Conservation (phyloP, 352 stramenopile species). For the Globisporangium apiculatum region DNA sequence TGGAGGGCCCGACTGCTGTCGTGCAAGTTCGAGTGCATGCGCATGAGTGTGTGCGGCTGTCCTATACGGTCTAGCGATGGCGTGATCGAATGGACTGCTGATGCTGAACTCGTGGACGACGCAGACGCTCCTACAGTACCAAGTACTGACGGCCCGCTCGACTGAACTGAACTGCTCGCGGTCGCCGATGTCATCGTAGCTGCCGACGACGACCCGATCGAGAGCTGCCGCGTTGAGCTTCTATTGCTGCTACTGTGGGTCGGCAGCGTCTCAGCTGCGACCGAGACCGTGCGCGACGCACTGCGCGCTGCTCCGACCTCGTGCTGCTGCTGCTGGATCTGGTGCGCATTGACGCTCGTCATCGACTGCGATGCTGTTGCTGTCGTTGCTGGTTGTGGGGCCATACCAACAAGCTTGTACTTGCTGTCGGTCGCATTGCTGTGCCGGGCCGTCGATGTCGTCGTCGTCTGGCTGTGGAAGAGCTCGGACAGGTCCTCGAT, state of each 20-base stretch:
- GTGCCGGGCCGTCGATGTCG: neutral
- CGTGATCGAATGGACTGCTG: neutral
- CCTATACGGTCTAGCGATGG: neutral
- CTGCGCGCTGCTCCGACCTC: neutral
- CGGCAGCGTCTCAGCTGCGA: neutral
- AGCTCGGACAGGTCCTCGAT: slow-evolving; percentile 60
- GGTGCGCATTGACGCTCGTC: slow-evolving; percentile 1
- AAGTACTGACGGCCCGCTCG: neutral
- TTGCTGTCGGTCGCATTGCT: slow-evolving; percentile 7
- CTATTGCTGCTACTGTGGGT: slow-evolving; percentile 5
- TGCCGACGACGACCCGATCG: neutral
- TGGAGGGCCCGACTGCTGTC: slow-evolving; percentile 1
- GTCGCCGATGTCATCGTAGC: slow-evolving; percentile 1
- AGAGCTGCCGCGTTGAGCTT: neutral
- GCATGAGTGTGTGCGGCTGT: neutral
- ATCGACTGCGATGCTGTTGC: neutral
- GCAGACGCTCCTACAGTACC: neutral
- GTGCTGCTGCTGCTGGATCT: slow-evolving; percentile 10
- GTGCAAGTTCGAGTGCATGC: neutral
- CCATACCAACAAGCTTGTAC: slow-evolving; percentile 8
- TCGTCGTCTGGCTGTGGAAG: slow-evolving; percentile 26
- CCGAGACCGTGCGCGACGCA: neutral
- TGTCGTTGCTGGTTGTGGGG: neutral
- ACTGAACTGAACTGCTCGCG: neutral
- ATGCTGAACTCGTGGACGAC: neutral